A percentile compares a stretch with the other conserved stretches of the same genome.
Evolutionary conservation across 106 monocot genomes (phyloP).

Genomic region (Iris macrosiphon): DNA sequence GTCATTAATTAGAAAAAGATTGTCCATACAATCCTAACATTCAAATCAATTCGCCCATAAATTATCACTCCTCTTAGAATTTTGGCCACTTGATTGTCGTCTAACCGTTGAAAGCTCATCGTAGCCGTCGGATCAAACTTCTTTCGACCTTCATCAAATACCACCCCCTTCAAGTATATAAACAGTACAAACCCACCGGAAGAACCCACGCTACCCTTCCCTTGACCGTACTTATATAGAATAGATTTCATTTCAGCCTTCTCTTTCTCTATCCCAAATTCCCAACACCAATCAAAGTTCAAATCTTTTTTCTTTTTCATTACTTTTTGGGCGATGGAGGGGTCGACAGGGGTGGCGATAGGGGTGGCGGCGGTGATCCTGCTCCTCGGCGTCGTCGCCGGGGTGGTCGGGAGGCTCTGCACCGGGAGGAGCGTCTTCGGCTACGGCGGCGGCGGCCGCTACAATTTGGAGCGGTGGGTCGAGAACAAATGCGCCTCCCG

Average conservation of each 20-base stretch:
- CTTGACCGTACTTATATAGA: too few species aligned
- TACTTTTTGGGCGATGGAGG: slow-evolving; percentile 9
- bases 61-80: too few species aligned
- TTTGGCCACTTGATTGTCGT: too few species aligned
- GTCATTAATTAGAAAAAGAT: too few species aligned
- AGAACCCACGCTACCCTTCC: neutral
- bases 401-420: slow-evolving; percentile 53
- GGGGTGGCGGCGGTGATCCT: slow-evolving; percentile 37
- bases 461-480: slow-evolving; percentile 52
- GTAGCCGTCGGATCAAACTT: too few species aligned
- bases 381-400: slow-evolving; percentile 37
- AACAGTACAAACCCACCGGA: too few species aligned
- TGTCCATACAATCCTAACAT: too few species aligned
- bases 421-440: slow-evolving; percentile 36
- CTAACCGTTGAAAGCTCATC: too few species aligned
- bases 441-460: slow-evolving; percentile 35
- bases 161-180: too few species aligned
- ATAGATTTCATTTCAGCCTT: neutral
- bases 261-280: neutral
- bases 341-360: slow-evolving; percentile 37
- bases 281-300: neutral
- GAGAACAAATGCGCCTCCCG: slow-evolving; percentile 58
- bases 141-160: too few species aligned
- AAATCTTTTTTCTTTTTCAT: neutral
- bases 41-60: too few species aligned